A percentile compares a stretch with the other conserved stretches of the same genome.
These are phyloP conservation scores for Fonsecaea monophora DNA, from an alignment of 2,329 filamentous ascomycete genomes.

Conservation along the genomic window DNA sequence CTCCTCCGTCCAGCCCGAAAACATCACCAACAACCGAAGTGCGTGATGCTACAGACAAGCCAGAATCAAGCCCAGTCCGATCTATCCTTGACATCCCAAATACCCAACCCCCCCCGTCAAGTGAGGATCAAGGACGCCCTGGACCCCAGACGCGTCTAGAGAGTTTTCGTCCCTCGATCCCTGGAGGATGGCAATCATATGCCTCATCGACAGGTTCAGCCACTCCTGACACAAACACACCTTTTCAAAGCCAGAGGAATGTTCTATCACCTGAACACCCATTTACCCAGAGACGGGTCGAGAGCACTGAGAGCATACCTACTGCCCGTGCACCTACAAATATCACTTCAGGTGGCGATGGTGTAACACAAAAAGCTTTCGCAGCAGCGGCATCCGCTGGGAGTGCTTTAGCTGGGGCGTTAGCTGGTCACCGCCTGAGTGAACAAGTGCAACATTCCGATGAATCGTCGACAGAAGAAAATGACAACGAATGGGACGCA, in stretches of 20 bases:
- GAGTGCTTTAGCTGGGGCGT: conserved; percentile 55
- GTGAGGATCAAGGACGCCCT: conserved; percentile 22
- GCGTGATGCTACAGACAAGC: conserved; percentile 59
- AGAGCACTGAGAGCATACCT: conserved; percentile 38
- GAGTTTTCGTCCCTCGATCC: conserved; percentile 60
- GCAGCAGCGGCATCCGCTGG: conserved; percentile 56
- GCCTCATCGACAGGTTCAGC: conserved; percentile 41
- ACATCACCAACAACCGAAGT: conserved; percentile 60
- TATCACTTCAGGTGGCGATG: conserved; percentile 14
- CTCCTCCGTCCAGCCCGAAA: conserved; percentile 46
- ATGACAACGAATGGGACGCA: conserved; percentile 45
- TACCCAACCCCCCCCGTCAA: conserved; percentile 9
- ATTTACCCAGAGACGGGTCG: conserved; percentile 16
- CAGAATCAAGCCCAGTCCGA: conserved; percentile 47
- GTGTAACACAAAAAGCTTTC: conserved; percentile 43
- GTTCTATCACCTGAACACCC: conserved; percentile 12
- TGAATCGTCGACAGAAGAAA: conserved; percentile 29
- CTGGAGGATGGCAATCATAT: conserved; percentile 62
- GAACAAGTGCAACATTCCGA: conserved; percentile 40
- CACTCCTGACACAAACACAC: conserved; percentile 20
- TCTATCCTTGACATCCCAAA: conserved; percentile 33
- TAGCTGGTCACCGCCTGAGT: conserved; percentile 47
- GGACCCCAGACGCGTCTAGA: conserved; percentile 41
- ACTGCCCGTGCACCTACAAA: conserved; percentile 33
- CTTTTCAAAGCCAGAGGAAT: conserved; percentile 14